These are phyloP conservation scores for Penicillium coprophilum DNA, from an alignment of 495 filamentous ascomycete species.

Conservation along the genomic window DNA sequence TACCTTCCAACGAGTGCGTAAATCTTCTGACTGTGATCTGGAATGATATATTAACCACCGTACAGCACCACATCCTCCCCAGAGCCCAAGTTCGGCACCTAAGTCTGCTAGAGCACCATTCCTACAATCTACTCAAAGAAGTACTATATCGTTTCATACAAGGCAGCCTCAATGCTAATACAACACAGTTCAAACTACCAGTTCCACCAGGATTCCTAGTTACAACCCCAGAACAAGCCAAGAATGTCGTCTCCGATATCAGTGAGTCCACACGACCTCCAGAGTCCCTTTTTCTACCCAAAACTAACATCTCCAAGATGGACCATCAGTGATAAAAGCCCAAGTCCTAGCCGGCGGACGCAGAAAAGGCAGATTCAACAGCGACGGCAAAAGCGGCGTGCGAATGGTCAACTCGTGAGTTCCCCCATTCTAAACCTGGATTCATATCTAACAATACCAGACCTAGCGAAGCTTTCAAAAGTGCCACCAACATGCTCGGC, in stretches of 20 bases:
- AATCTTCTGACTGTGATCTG: background rate
- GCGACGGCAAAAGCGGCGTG: constrained; percentile 34
- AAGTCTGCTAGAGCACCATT: constrained; percentile 31
- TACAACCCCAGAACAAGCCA: constrained; percentile 23
- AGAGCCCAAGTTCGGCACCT: constrained; percentile 22
- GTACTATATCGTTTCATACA: constrained; percentile 7
- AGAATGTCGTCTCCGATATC: constrained; percentile 26
- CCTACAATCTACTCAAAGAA: constrained; percentile 30
- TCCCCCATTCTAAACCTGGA: background rate
- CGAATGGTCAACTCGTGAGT: constrained; percentile 31
- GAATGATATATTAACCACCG: background rate
- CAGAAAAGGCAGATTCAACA: constrained; percentile 33
- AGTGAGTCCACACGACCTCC: constrained; percentile 10
- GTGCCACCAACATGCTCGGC: constrained; percentile 36
- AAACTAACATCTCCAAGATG: constrained; percentile 14
- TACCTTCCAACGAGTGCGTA: background rate
- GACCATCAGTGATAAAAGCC: constrained; percentile 33
- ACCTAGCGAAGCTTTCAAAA: constrained; percentile 30
- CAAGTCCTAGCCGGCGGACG: constrained; percentile 37
- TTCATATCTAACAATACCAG: constrained; percentile 10
- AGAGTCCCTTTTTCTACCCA: background rate
- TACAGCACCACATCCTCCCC: constrained; percentile 11
- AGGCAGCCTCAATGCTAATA: constrained; percentile 7
- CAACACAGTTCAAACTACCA: constrained; percentile 28
- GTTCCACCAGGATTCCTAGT: constrained; percentile 31